Percentiles rank a stretch among this genome's conserved stretches.
Conservation (phyloP, 495 filamentous ascomycete species). For the Penicillium robsamsonii region DNA sequence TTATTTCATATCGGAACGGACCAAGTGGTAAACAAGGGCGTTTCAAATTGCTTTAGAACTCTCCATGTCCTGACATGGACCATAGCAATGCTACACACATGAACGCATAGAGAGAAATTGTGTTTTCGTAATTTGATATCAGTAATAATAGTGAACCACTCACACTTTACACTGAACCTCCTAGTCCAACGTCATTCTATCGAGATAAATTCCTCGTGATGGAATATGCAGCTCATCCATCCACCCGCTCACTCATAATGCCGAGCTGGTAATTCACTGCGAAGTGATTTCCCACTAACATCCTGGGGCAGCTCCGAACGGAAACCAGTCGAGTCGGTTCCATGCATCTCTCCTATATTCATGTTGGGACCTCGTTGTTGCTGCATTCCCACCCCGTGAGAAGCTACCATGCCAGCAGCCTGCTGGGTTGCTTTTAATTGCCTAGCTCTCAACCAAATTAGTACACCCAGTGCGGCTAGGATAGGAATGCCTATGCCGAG, state of each 20-base stretch:
- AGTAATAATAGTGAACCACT: too few relatives aligned
- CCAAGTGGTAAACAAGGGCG: too few relatives aligned
- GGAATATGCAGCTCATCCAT: background rate
- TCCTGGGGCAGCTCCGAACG: background rate
- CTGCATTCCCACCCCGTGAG: background rate
- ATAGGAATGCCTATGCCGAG: background rate
- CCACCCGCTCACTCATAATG: background rate
- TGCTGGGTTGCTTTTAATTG: background rate
- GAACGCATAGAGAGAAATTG: too few relatives aligned
- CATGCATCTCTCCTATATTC: background rate
- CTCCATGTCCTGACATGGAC: too few relatives aligned
- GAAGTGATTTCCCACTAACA: background rate
- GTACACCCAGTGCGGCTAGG: background rate
- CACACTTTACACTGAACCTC: too few relatives aligned
- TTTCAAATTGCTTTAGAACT: too few relatives aligned
- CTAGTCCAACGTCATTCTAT: too few relatives aligned
- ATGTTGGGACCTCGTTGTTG: background rate
- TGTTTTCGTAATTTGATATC: too few relatives aligned
- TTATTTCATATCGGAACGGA: background rate
- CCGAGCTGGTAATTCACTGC: background rate
- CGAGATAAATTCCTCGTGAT: background rate
- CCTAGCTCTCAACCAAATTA: background rate
- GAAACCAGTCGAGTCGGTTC: background rate
- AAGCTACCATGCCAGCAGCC: background rate
- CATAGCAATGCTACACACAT: too few relatives aligned